Base-by-base conservation (phyloP, 441 rosid species). In the Erodium trifolium region DNA sequence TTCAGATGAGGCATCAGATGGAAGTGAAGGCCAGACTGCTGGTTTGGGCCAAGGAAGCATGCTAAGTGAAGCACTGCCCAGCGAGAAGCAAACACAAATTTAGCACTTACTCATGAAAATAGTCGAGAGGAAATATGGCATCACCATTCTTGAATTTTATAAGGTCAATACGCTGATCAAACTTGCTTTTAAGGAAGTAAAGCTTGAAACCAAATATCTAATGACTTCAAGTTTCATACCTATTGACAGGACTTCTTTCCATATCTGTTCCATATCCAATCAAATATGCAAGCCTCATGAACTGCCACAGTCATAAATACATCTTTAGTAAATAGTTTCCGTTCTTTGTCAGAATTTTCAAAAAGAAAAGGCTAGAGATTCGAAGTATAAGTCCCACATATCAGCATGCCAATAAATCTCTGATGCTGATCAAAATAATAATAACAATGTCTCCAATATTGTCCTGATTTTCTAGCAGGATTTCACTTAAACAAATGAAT, bases 11-110 rank as follows among this genome's bases (percentile, higher is more conserved):
- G 92, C 91, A 82, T 89, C 93, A 65, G 79, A 71, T 45, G 97
- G 98, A 86, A 89, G 82, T 62, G 89, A 88, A 66, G 99, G 98
- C 98, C 99, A 95, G 79, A 92, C 85, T 43, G 89, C 81, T 64
- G 99, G 98, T 76, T 87, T 95, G 65, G 99, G 98, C 99, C 98
- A 90, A 72, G 97, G 91, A 63, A 95, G 89, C 99, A 95, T 90
- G 82, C 99, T 92, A 68, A 92, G 95, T 45, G 86, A 89, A 76
- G 98, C 99, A 84, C 99, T 92, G 92, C 78, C 63, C 80, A 74
- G 67, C 43, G 14, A 73, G 77, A 62, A 65, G 73, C 60, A 64
- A 34, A 13, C 69, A 59, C 62, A 72, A 75, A 72, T 11, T 66
- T 69, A 62, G 34, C 65, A 68, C 67, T 69, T 70, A 31, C 11